Evolutionary conservation across 1,284 basidiomycete genomes (phyloP).

Genomic region (Acaromyces ingoldii): DNA sequence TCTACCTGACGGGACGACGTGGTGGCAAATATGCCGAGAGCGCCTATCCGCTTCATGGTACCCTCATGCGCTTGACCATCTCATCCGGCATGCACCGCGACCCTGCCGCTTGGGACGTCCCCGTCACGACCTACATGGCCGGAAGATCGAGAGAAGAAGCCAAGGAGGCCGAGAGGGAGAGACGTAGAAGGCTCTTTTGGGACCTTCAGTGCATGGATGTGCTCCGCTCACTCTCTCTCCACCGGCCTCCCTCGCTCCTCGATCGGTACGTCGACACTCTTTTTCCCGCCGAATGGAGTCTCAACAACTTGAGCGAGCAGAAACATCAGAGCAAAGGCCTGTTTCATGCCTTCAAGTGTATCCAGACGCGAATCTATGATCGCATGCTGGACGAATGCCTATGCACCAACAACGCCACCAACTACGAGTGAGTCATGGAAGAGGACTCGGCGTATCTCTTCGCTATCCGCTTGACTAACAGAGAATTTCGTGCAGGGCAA

Average conservation of each 20-base stretch:
- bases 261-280: constrained; percentile 5
- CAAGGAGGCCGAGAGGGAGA: not conserved
- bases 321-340: not conserved
- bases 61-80: not conserved
- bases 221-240: constrained; percentile 13
- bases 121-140: no score
- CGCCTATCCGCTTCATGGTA: constrained; percentile 1
- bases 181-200: constrained; percentile 13
- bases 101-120: constrained; percentile 4
- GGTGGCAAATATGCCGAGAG: constrained; percentile 8
- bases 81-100: constrained; percentile 10
- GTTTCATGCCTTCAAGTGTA: constrained; percentile 4
- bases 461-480: no score
- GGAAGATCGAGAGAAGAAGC: no score
- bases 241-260: constrained; percentile 13
- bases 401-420: not conserved
- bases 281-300: constrained; percentile 2
- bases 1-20: constrained; percentile 5
- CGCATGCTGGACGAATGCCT: constrained; percentile 5
- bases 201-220: constrained; percentile 13
- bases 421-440: no score
- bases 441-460: no score
- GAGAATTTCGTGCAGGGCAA: not conserved
- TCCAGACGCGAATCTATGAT: not conserved
- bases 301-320: not conserved